Percentiles rank a stretch among this genome's conserved stretches.
Evolutionary conservation across 2,329 filamentous ascomycete species (phyloP).

Genomic region (Colletotrichum camelliae): DNA sequence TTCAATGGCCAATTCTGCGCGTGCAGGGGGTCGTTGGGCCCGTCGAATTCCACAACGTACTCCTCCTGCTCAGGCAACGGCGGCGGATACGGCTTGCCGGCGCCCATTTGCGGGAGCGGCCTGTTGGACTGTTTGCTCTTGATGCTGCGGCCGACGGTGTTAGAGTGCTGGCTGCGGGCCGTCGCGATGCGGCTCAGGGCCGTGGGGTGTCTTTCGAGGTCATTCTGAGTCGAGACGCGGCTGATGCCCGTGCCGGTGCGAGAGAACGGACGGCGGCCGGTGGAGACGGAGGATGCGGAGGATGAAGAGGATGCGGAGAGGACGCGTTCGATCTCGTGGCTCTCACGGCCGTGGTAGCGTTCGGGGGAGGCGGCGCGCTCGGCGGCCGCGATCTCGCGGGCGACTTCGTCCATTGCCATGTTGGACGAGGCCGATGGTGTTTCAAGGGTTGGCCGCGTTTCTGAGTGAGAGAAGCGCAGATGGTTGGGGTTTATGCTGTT

Average conservation of each 20-base stretch:
- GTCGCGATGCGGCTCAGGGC: conserved; percentile 76
- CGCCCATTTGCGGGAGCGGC: conserved; percentile 73
- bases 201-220: conserved; percentile 73
- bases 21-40: conserved; percentile 81
- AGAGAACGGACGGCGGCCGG: conserved; percentile 32
- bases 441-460: neutral
- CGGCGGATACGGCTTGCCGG: conserved; percentile 77
- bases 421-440: conserved; percentile 7
- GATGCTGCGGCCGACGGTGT: conserved; percentile 68
- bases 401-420: conserved; percentile 56
- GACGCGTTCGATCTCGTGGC: conserved; percentile 66
- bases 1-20: conserved; percentile 84
- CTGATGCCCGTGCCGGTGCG: conserved; percentile 55
- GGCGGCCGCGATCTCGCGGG: conserved; percentile 57
- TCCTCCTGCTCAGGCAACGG: conserved; percentile 72
- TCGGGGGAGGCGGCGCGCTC: conserved; percentile 59
- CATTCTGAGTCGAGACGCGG: conserved; percentile 67
- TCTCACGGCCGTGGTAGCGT: conserved; percentile 44
- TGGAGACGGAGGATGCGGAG: conserved; percentile 49
- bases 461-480: neutral
- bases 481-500: neutral
- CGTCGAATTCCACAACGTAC: conserved; percentile 86
- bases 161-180: conserved; percentile 71
- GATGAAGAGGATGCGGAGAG: conserved; percentile 56
- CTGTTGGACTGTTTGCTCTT: conserved; percentile 56